Base-by-base conservation (phyloP, 2,329 filamentous ascomycete genomes). In the Colletotrichum gloeosporioides region DNA sequence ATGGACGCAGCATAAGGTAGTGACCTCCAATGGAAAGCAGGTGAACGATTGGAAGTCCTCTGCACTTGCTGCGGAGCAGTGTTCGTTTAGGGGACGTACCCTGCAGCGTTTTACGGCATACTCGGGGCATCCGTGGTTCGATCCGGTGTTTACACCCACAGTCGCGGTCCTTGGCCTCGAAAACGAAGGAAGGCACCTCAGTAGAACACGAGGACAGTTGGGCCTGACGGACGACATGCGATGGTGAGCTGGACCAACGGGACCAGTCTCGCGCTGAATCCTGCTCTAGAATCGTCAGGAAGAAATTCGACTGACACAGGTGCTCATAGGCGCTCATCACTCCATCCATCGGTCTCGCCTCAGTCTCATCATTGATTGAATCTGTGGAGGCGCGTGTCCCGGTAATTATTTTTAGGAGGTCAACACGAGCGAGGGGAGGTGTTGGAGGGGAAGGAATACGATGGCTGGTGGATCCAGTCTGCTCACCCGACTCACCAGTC, bases 381-480 rank as follows among this genome's bases (percentile, higher is more conserved):
- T 66, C 27, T 68, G 73, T 75, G 73, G 73, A 75, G 73, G 69
- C 16, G 69, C 63, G 69, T 67, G 57, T 64, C 39, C 31, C 25
- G 63, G 39, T 57, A 57, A 71, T 73, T 76, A 76, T 76, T 76
- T 75, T 76, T 76, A 76, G 73, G 55, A 67, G 32, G 69, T 44
- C 69, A 76, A 76, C 69, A 76, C 73, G 73, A 76, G 69, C 31
- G 59, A 70, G 53, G 25, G 63, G 70, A 31, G 69, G 44, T 16
- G 62, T 29, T 49, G 70, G 53, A 36, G 66, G 67, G 71, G 53
- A 39, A 75, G 69, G 63, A 76, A 76, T 76, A 76, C 73, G 73
- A 76, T 76, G 69, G 29, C 62, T 27, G 55, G 73, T 76, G 73
- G 73, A 73, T 49, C 69, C 62, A 31, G 59, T 59, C 36, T 39